phyloP scores from a whole-genome alignment of 2,329 filamentous ascomycete genomes.

The Paracamarosporium sp. region DNA sequence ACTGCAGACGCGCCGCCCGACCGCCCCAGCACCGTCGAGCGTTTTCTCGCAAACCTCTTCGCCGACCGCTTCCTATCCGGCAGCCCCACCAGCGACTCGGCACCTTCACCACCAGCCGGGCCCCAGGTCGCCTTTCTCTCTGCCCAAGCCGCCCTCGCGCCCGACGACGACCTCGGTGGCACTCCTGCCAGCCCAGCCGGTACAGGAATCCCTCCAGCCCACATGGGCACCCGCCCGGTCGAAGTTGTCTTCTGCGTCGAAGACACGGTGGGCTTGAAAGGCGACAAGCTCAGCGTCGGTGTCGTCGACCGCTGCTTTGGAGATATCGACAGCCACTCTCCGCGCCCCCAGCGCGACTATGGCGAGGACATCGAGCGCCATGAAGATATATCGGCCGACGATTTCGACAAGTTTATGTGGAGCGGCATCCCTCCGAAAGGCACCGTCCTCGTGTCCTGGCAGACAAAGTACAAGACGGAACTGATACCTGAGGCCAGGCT shows the following conservation, averaged over 20 bases:
- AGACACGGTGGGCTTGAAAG: constrained; percentile 51
- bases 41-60: constrained; percentile 30
- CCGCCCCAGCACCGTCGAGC: constrained; percentile 17
- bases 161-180: neutral
- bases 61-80: constrained; percentile 27
- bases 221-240: constrained; percentile 19
- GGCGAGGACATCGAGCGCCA: constrained; percentile 45
- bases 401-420: constrained; percentile 49
- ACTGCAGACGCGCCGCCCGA: neutral
- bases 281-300: constrained; percentile 50
- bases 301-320: constrained; percentile 52
- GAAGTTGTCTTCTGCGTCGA: constrained; percentile 46
- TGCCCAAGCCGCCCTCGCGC: constrained; percentile 20
- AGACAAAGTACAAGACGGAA: constrained; percentile 49
- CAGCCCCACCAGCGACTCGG: constrained; percentile 17
- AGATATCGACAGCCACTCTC: constrained; percentile 54
- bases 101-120: constrained; percentile 17
- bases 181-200: neutral
- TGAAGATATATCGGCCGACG: constrained; percentile 32
- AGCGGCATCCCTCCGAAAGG: constrained; percentile 58
- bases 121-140: constrained; percentile 29
- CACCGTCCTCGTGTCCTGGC: constrained; percentile 59
- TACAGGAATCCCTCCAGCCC: constrained; percentile 1
- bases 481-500: constrained; percentile 53
- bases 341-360: constrained; percentile 51